Conservation (phyloP, 345 rosid genomes). For the Bretschneidera sinensis region DNA sequence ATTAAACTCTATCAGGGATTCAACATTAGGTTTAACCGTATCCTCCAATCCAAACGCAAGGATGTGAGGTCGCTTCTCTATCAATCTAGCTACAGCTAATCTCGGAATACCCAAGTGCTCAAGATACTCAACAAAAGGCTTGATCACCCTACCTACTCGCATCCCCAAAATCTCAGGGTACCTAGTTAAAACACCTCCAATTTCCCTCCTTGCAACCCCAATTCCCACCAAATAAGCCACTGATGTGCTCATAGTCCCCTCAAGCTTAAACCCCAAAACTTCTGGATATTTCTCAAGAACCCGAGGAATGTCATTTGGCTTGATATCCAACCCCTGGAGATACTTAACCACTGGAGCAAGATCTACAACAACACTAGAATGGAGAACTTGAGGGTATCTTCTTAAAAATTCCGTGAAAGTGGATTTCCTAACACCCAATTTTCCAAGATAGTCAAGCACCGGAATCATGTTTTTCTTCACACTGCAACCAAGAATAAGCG, state of each 20-base stretch:
- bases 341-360: slow-evolving; percentile 89
- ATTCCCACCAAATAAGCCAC: slow-evolving; percentile 87
- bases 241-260: slow-evolving; percentile 96
- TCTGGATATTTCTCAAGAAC: slow-evolving; percentile 93
- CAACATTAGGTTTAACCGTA: slow-evolving; percentile 59
- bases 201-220: slow-evolving; percentile 84
- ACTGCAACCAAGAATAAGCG: slow-evolving; percentile 93
- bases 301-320: slow-evolving; percentile 62
- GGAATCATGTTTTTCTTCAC: slow-evolving; percentile 98
- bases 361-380: slow-evolving; percentile 84
- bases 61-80: slow-evolving; percentile 75
- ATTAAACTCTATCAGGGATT: slow-evolving; percentile 46
- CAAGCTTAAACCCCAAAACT: slow-evolving; percentile 86
- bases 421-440: slow-evolving; percentile 83
- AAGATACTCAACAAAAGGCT: slow-evolving; percentile 84
- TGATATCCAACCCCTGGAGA: slow-evolving; percentile 92
- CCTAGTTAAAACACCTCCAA: slow-evolving; percentile 71
- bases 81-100: slow-evolving; percentile 81
- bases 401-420: slow-evolving; percentile 66
- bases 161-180: slow-evolving; percentile 85
- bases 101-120: slow-evolving; percentile 70
- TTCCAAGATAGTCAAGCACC: slow-evolving; percentile 87
- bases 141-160: slow-evolving; percentile 82
- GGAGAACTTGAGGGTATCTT: slow-evolving; percentile 86
- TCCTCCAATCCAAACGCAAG: slow-evolving; percentile 71